A percentile compares a stretch with the other conserved stretches of the same genome.
These are phyloP conservation scores for Cenchrus purpureus DNA, from an alignment of 176 grass and related monocot species.

Conservation along the genomic window DNA sequence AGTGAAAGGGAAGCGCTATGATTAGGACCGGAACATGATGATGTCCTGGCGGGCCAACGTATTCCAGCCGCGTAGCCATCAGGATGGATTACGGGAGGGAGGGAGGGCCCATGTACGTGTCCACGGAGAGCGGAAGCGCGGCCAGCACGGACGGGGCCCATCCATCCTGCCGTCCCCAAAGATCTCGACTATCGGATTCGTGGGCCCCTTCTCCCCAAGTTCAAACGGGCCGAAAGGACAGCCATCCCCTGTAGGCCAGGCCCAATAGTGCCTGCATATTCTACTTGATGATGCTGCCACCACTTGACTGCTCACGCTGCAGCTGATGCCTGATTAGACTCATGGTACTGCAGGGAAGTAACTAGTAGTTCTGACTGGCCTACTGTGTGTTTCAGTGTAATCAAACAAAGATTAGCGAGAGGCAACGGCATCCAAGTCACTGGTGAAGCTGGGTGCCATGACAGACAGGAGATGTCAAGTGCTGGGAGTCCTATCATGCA, in stretches of 20 bases:
- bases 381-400: background rate
- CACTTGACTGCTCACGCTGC: background rate
- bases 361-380: background rate
- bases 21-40: constrained; percentile 31
- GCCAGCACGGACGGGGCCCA: background rate
- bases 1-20: background rate
- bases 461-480: background rate
- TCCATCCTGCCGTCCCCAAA: constrained; percentile 1
- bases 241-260: constrained; percentile 4
- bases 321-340: constrained; percentile 5
- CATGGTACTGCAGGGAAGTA: background rate
- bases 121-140: constrained; percentile 3
- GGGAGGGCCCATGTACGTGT: constrained; percentile 40
- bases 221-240: constrained; percentile 55
- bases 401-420: background rate
- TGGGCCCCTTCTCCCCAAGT: constrained; percentile 4
- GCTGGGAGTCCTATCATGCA: background rate
- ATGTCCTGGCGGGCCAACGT: constrained; percentile 40
- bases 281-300: background rate
- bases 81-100: background rate
- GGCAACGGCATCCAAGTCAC: background rate
- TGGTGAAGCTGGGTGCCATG: background rate
- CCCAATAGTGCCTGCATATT: constrained; percentile 39
- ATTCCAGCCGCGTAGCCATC: constrained; percentile 46
- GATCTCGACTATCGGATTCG: constrained; percentile 56